Conservation (phyloP, 164 flowering plant genomes). For the Magnolia officinalis region DNA sequence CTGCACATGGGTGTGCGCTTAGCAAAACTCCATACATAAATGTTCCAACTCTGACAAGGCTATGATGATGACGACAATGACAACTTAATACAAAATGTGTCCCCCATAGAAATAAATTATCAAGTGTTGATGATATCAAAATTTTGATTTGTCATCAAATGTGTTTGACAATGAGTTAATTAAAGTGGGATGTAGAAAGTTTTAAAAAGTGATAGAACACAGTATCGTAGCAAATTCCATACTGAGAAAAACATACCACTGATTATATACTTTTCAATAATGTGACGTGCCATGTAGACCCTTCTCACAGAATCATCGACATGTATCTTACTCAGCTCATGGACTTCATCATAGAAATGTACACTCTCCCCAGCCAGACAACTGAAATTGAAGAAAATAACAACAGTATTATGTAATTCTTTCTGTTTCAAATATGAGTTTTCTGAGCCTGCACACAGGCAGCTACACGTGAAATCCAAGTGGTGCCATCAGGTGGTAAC, state of each 20-base stretch:
- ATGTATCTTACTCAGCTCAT: conserved; percentile 63
- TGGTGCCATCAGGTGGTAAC: no score
- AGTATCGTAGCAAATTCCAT: neutral
- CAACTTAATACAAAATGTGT: no score
- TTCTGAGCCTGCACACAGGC: no score
- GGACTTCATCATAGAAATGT: conserved; percentile 75
- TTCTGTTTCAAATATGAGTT: neutral
- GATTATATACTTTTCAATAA: conserved; percentile 63
- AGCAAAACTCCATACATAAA: no score
- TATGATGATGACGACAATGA: no score
- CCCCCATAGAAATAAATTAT: no score
- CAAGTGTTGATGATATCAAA: no score
- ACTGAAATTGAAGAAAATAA: conserved; percentile 28
- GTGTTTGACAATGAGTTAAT: neutral
- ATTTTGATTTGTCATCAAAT: neutral
- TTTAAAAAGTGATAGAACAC: neutral
- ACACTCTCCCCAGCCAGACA: conserved; percentile 92
- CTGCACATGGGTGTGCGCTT: no score
- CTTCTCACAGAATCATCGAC: conserved; percentile 57
- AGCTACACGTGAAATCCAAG: no score
- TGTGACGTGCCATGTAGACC: conserved; percentile 86
- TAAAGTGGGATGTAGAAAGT: neutral
- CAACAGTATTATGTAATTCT: neutral
- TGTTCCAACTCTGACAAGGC: no score
- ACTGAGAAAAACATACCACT: conserved; percentile 41